Percentiles rank a stretch among this genome's conserved stretches.
Conservation (phyloP, 176 grass and related monocot species). For the Zoysia japonica region DNA sequence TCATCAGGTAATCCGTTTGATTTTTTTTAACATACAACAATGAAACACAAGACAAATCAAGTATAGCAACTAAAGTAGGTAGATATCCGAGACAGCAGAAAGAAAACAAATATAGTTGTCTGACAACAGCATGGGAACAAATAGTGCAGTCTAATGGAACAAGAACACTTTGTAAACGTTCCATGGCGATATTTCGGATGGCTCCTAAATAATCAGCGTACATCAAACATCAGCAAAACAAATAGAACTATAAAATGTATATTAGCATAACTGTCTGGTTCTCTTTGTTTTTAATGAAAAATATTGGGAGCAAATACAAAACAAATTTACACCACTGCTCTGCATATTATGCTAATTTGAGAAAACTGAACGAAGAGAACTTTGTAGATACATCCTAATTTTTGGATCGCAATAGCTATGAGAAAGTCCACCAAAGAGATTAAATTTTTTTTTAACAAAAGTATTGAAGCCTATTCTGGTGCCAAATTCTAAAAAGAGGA, state of each 20-base stretch:
- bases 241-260: not conserved
- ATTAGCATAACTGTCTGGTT: conserved; percentile 20
- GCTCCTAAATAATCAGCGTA: not conserved
- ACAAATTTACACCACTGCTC: not conserved
- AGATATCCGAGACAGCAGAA: conserved; percentile 2
- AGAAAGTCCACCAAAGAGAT: not conserved
- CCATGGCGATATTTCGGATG: conserved; percentile 21
- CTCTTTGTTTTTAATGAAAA: not conserved
- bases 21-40: conserved; percentile 1
- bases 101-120: not conserved
- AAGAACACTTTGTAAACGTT: not conserved
- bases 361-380: conserved; percentile 1
- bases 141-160: not conserved
- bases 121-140: not conserved
- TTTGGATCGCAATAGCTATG: not conserved
- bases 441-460: not conserved
- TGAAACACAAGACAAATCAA: conserved; percentile 27
- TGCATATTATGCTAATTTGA: not conserved
- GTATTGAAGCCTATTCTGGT: conserved; percentile 19
- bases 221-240: conserved; percentile 30
- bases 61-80: not conserved
- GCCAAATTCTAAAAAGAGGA: conserved; percentile 25
- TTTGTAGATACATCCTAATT: not conserved
- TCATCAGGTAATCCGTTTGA: conserved; percentile 16
- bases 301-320: not conserved